These are phyloP conservation scores for Leccinellum rugosiceps DNA, from an alignment of 768 basidiomycete species.

Conservation along the genomic window DNA sequence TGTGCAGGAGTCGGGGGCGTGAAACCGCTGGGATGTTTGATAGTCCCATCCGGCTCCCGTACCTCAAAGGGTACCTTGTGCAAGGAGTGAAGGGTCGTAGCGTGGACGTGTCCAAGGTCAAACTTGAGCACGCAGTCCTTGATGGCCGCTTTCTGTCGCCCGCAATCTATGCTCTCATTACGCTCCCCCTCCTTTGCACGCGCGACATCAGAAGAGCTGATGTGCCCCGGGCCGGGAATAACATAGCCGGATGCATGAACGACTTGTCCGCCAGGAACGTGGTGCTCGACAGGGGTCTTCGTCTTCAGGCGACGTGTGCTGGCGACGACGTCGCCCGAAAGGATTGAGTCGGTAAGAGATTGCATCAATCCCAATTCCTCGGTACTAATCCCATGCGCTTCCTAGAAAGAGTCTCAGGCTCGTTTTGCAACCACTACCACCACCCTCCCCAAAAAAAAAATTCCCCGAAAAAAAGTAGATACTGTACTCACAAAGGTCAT, in stretches of 20 bases:
- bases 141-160: conserved; percentile 31
- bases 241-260: conserved; percentile 29
- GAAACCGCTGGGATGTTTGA: conserved; percentile 42
- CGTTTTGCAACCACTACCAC: too few relatives aligned
- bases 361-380: conserved; percentile 23
- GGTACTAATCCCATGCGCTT: neutral
- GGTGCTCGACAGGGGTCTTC: conserved; percentile 29
- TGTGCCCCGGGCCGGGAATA: conserved; percentile 29
- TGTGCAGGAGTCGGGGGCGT: conserved; percentile 40
- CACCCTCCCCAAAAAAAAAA: too few relatives aligned
- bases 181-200: conserved; percentile 27
- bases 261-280: conserved; percentile 10
- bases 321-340: conserved; percentile 24
- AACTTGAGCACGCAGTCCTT: conserved; percentile 32
- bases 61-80: conserved; percentile 46
- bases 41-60: conserved; percentile 34
- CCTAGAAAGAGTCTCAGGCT: neutral
- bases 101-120: conserved; percentile 23
- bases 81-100: conserved; percentile 20
- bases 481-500: conserved; percentile 6
- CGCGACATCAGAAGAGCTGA: conserved; percentile 21
- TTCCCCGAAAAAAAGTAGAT: fast-evolving
- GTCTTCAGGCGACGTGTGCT: conserved; percentile 27
- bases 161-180: conserved; percentile 16
- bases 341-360: conserved; percentile 19